Conservation (phyloP, 352 stramenopile genomes). For the Pythium coloratum region DNA sequence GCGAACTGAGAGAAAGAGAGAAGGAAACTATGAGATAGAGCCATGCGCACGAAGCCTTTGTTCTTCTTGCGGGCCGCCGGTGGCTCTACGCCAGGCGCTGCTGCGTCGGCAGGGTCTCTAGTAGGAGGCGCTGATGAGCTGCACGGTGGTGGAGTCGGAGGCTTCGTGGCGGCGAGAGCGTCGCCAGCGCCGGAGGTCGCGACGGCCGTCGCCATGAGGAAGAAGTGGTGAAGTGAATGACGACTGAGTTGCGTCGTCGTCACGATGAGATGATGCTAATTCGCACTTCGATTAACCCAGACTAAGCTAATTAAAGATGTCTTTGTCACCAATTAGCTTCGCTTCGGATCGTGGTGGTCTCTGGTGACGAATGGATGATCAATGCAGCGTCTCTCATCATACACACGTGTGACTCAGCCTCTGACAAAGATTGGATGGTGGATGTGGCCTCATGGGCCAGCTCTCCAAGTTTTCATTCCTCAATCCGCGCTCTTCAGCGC, state of each 20-base stretch:
- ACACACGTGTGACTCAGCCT: not conserved
- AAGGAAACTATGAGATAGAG: not conserved
- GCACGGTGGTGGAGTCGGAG: not conserved
- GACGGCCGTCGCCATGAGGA: not conserved
- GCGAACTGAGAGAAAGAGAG: not conserved
- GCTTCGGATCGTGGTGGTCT: no score
- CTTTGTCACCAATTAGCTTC: not conserved
- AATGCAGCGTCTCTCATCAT: not conserved
- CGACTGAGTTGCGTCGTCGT: not conserved
- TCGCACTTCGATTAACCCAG: not conserved
- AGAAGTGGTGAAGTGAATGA: not conserved
- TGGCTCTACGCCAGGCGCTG: not conserved
- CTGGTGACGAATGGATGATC: no score
- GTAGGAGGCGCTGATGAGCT: not conserved
- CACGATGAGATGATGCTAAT: slow-evolving; percentile 1
- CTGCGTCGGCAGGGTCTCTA: not conserved
- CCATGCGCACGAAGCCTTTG: slow-evolving; percentile 31
- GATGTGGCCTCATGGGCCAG: not conserved
- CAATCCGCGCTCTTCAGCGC: slow-evolving; percentile 1
- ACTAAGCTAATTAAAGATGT: not conserved
- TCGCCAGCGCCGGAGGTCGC: not conserved
- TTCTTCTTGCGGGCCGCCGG: slow-evolving; percentile 15
- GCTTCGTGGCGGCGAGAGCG: not conserved
- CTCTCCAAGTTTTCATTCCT: not conserved
- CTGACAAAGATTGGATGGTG: not conserved